A percentile compares a stretch with the other conserved stretches of the same genome.
Evolutionary conservation across 768 basidiomycete genomes (phyloP).

Genomic region (Kondoa malvinella): DNA sequence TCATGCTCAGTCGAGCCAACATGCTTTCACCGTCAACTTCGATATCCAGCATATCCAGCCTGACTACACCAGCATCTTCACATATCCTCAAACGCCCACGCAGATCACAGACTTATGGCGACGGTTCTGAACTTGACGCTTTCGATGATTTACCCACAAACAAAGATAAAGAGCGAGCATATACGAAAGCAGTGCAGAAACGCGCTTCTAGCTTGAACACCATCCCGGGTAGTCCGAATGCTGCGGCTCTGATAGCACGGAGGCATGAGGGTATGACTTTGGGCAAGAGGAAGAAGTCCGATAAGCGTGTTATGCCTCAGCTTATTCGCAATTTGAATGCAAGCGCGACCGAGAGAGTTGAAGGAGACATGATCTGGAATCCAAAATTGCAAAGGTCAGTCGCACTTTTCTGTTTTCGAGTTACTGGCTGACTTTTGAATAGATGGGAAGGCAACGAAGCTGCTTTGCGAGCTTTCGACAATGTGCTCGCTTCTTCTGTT

Average conservation of each 20-base stretch:
- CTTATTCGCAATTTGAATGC: constrained; percentile 56
- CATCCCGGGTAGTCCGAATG: background rate
- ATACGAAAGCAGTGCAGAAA: background rate
- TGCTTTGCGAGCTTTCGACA: constrained; percentile 73
- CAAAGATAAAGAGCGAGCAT: constrained; percentile 24
- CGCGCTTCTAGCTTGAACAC: background rate
- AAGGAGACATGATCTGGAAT: constrained; percentile 97
- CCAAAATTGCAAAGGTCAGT: constrained; percentile 37
- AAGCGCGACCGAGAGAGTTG: constrained; percentile 40
- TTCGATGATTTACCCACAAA: constrained; percentile 35
- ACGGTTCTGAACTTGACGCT: constrained; percentile 35
- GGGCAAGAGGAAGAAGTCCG: constrained; percentile 16
- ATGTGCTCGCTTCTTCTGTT: constrained; percentile 56
- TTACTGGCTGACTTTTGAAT: background rate
- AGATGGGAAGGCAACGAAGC: constrained; percentile 94
- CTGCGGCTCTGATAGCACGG: background rate
- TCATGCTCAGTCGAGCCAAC: background rate
- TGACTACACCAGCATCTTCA: background rate
- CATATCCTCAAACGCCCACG: constrained; percentile 17
- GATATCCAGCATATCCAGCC: background rate
- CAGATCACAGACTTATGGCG: constrained; percentile 29
- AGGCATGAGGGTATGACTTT: background rate
- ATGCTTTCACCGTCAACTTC: background rate
- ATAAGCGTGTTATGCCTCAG: constrained; percentile 65
- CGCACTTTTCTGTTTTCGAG: constrained; percentile 42